These are phyloP conservation scores for Zhuliangozyma parablackwelliae DNA, from an alignment of 1,139 yeast species.

Conservation along the genomic window DNA sequence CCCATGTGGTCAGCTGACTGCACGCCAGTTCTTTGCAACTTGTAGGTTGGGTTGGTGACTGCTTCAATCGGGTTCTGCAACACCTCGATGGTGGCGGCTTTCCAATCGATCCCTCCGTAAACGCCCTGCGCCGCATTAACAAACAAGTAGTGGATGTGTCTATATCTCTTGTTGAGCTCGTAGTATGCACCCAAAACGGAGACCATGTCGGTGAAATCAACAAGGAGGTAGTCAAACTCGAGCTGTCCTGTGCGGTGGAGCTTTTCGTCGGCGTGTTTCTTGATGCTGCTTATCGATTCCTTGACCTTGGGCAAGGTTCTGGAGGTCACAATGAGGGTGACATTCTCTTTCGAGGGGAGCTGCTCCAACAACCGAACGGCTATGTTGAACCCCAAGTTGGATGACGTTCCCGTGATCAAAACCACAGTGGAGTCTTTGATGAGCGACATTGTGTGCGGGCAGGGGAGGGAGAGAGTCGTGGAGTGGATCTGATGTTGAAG, in stretches of 20 bases:
- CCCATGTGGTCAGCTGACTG: conserved; percentile 75
- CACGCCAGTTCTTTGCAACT: conserved; percentile 73
- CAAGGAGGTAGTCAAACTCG: conserved; percentile 80
- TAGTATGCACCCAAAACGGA: conserved; percentile 72
- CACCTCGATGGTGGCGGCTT: conserved; percentile 66
- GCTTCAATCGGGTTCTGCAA: conserved; percentile 65
- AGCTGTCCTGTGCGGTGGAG: conserved; percentile 26
- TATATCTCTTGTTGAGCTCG: conserved; percentile 61
- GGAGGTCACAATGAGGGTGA: conserved; percentile 83
- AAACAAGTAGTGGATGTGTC: conserved; percentile 68
- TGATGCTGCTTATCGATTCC: conserved; percentile 64
- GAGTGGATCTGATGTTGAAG: too few species aligned
- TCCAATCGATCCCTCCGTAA: conserved; percentile 83
- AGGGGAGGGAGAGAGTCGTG: too few species aligned
- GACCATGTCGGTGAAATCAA: conserved; percentile 90
- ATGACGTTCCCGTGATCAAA: conserved; percentile 46
- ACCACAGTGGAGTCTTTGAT: conserved; percentile 29
- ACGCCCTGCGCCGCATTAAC: conserved; percentile 90
- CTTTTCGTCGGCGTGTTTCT: conserved; percentile 47
- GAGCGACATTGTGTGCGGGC: conserved; percentile 12
- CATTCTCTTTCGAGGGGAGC: conserved; percentile 44
- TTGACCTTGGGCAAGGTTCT: conserved; percentile 81
- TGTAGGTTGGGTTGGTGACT: conserved; percentile 80
- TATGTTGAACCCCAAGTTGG: conserved; percentile 81
- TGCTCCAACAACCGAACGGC: conserved; percentile 72